These are phyloP conservation scores for Polygonum maritimum DNA, from an alignment of 148 eudicot genomes.

Conservation along the genomic window DNA sequence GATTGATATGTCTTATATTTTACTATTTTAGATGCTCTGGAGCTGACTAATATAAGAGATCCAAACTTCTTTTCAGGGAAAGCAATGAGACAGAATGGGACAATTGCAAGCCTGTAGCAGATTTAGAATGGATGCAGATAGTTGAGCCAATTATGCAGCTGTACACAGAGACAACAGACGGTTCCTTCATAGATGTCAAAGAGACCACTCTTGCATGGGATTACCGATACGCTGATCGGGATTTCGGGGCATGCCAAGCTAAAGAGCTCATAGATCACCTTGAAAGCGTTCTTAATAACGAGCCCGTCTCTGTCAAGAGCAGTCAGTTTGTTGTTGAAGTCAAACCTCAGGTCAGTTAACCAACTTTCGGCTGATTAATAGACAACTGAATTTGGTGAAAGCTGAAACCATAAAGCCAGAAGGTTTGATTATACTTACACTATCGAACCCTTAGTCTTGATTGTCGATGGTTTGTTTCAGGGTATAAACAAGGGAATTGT, in stretches of 20 bases:
- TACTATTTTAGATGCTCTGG: too few species aligned
- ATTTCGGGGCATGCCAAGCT: constrained; percentile 44
- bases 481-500: constrained; percentile 60
- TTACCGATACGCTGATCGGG: constrained; percentile 40
- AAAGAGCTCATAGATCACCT: constrained; percentile 48
- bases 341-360: constrained; percentile 43
- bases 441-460: too few species aligned
- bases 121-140: constrained; percentile 36
- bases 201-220: constrained; percentile 40
- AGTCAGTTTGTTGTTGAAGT: constrained; percentile 41
- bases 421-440: too few species aligned
- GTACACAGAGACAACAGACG: constrained; percentile 45
- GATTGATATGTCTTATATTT: neutral
- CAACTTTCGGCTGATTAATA: too few species aligned
- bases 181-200: constrained; percentile 34
- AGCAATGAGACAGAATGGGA: constrained; percentile 32
- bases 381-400: neutral
- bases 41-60: neutral
- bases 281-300: constrained; percentile 45
- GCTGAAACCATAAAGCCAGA: neutral
- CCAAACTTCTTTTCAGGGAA: constrained; percentile 16
- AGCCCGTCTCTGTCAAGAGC: constrained; percentile 44
- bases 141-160: constrained; percentile 40
- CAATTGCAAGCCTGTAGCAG: constrained; percentile 19
- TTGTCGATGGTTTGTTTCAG: constrained; percentile 20